Evolutionary conservation across 257 asterid species (phyloP).

Genomic region (Plantago ovata): DNA sequence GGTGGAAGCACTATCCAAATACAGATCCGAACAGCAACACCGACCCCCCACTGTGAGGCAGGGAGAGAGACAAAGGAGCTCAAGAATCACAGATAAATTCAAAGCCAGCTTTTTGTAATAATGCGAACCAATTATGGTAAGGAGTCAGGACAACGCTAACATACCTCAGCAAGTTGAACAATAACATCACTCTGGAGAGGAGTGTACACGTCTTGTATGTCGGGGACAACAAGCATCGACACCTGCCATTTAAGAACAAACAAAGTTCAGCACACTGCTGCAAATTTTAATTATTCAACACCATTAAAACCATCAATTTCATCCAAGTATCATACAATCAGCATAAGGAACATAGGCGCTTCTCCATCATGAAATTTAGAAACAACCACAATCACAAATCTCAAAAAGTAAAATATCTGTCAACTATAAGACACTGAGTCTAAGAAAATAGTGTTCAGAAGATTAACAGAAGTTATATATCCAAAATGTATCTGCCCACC

Average conservation of each 20-base stretch:
- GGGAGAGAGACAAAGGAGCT: no score
- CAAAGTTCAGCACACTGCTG: conserved; percentile 19
- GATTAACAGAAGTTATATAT: conserved; percentile 11
- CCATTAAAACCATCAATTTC: conserved; percentile 12
- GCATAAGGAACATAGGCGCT: no score
- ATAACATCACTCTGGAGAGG: conserved; percentile 90
- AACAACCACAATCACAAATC: conserved; percentile 14
- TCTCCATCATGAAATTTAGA: conserved; percentile 3
- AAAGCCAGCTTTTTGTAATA: no score
- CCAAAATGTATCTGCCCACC: conserved; percentile 36
- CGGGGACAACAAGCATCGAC: conserved; percentile 96
- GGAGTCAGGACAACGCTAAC: conserved; percentile 22
- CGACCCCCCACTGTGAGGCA: no score
- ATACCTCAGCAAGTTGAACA: conserved; percentile 91
- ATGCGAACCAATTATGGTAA: conserved; percentile 13
- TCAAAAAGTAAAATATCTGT: background rate
- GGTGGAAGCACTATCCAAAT: background rate
- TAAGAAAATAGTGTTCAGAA: conserved; percentile 9
- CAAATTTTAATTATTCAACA: conserved; percentile 1
- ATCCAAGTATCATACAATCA: background rate
- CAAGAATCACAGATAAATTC: no score
- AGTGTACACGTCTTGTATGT: conserved; percentile 94
- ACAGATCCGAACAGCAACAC: no score
- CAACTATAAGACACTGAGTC: conserved; percentile 7
- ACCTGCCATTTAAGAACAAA: conserved; percentile 60